Evolutionary conservation across 2,329 filamentous ascomycete species (phyloP).

Genomic region (Xylaria multiplex): DNA sequence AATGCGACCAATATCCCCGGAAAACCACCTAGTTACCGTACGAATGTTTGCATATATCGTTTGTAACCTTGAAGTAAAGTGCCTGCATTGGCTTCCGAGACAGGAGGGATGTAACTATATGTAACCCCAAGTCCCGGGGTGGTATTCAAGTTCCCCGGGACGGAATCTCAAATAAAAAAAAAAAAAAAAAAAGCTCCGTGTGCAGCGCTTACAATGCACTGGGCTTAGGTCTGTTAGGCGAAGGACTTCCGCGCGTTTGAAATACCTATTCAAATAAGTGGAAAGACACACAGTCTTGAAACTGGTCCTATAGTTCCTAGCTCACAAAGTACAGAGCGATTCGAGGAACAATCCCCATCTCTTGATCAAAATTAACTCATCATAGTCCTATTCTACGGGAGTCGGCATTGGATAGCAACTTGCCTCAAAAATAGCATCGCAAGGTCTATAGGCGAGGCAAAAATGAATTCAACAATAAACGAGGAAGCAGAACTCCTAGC

Average conservation of each 20-base stretch:
- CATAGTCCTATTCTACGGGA: neutral
- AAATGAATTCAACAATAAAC: conserved; percentile 49
- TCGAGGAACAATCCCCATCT: neutral
- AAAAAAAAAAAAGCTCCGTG: neutral
- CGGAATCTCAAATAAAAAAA: conserved; percentile 26
- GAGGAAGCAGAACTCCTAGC: conserved; percentile 49
- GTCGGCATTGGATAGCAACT: neutral
- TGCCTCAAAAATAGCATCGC: neutral
- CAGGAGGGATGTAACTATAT: conserved; percentile 2
- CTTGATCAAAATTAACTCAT: neutral
- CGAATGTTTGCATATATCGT: conserved; percentile 9
- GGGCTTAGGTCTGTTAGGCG: neutral
- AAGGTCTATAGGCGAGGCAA: conserved; percentile 20
- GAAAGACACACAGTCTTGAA: conserved; percentile 12
- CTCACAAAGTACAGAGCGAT: neutral
- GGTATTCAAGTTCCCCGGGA: neutral
- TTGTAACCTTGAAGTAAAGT: conserved; percentile 5
- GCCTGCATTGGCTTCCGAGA: conserved; percentile 10
- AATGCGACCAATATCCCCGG: neutral
- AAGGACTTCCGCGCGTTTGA: conserved; percentile 6
- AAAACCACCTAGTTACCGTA: neutral
- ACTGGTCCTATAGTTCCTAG: neutral
- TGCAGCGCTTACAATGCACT: conserved; percentile 12
- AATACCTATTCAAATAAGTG: conserved; percentile 26
- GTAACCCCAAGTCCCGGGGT: conserved; percentile 11